phyloP scores from a whole-genome alignment of 805 yeast genomes.

The Hanseniaspora thailandica region DNA sequence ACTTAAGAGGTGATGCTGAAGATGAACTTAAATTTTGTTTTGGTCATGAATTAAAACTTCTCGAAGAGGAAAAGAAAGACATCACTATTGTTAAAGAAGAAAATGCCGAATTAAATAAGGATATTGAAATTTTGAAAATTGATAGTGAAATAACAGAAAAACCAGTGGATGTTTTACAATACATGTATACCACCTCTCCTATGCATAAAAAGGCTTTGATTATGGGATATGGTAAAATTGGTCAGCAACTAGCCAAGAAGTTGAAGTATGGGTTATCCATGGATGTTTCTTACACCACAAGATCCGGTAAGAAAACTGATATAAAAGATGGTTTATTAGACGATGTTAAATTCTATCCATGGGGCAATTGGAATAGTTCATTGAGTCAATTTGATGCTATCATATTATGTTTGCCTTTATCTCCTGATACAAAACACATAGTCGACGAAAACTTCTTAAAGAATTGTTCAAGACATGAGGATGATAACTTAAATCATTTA shows the following conservation, averaged over 20 bases:
- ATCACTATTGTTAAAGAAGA: background rate
- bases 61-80: background rate
- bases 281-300: slow-evolving; percentile 45
- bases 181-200: slow-evolving; percentile 30
- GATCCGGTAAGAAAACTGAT: slow-evolving; percentile 29
- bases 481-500: slow-evolving; percentile 29
- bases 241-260: slow-evolving; percentile 41
- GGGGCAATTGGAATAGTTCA: slow-evolving; percentile 21
- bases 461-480: slow-evolving; percentile 23
- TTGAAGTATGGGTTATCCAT: slow-evolving; percentile 41
- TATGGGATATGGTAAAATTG: slow-evolving; percentile 53
- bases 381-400: slow-evolving; percentile 38
- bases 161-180: slow-evolving; percentile 23
- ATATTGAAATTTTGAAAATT: background rate
- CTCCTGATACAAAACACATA: slow-evolving; percentile 40
- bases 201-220: slow-evolving; percentile 41
- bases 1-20: slow-evolving; percentile 26
- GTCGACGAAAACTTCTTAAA: slow-evolving; percentile 35
- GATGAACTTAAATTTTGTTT: slow-evolving; percentile 28
- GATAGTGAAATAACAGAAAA: background rate
- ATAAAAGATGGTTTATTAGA: slow-evolving; percentile 24
- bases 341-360: slow-evolving; percentile 29
- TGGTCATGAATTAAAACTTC: slow-evolving; percentile 27
- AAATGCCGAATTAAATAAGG: background rate
- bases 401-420: slow-evolving; percentile 47